Evolutionary conservation across 441 rosid genomes (phyloP), one percentile per base, ranked within the genome.

Genomic region (Pelargonium fulgidum): DNA sequence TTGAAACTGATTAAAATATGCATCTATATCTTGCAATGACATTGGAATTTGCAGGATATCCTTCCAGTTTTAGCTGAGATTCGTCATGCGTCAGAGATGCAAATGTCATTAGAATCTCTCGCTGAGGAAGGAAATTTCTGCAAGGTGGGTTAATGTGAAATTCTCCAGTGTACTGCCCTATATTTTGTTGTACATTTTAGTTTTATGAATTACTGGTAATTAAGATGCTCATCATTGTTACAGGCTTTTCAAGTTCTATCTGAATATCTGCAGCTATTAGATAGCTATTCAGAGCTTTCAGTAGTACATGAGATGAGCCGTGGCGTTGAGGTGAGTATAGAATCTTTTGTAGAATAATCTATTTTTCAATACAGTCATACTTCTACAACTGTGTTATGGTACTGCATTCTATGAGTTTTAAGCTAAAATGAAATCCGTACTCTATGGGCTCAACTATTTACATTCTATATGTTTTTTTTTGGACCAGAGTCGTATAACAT

Each of bases 171-270:
- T 47, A 36, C n/a, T 33, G 71, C 41, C 36, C 36, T 41, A 47
- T 29, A 3, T 29, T 3, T 72, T 64, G 11, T 24, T 24, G 67
- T 72, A 61, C 64, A 39, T 36, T 42, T 19, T 74, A 47, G 56
- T 76, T 65, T 52, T 42, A 64, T 56, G 56, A 52, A 65, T 58
- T 73, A 13, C 67, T 52, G 63, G 24, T 70, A 63, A 44, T 10
- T 14, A 76, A 77, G 69, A 64, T 61, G 45, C 74, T 70, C 58
- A 47, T 74, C 75, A 58, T 59, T 76, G 67, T 71, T 36, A 67
- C 81, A 95, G 99, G 99, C 99, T 71, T 95, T 95, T 84, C 97
- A 90, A 86, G 98, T 92, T 68, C 78, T 95, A 65, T 92, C 99
- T 0, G 98, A 95, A 87, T 92, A 92, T 82, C 83, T 95, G 78